Base-by-base conservation (phyloP, 352 stramenopile genomes). In the Phytophthora capsici region DNA sequence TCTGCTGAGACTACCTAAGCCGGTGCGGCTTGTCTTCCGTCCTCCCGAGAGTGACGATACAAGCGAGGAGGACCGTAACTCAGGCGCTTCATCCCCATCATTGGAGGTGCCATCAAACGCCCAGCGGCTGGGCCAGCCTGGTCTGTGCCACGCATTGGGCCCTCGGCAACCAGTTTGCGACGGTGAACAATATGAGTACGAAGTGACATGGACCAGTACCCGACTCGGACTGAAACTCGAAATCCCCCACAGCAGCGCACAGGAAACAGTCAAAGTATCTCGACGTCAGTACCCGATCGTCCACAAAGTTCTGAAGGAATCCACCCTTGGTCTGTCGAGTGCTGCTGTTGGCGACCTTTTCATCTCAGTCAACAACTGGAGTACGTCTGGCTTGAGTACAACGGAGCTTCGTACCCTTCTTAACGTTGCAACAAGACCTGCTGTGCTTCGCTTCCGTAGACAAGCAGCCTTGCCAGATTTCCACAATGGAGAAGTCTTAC, bases 1-100 rank as follows among this genome's bases (percentile, higher is more conserved):
- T 9, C 66, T 92, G 5, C 41, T 68, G 20, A 62, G 10, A 2
- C 55, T 75, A 12, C 37, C 52, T 17, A 92, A 92, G 47, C 84
- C 84, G 1, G 52, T 86, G 4, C 51, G 71, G 46, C 65, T 92
- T 41, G 38, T 81, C 7, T 92, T 92, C 50, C 57, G 67, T n/a
- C 45, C 75, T 8, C 69, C 67, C 28, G 43, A 48, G 3, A 48
- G 19, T 1, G 55, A 71, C 6, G 23, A 57, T 9, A 26, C 41
- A 4, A 60, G 53, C 14, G 71, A 57, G 1, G 48, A 73, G 19
- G 69, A 48, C 9, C 60, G 52, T 30, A 40, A 46, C 16, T 77
- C 47, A 13, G 17, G 16, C 4, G 44, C 32, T 23, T 49, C 47
- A 30, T 26, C 38, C 23, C 32, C 44, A 20, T 65, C 44, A 20